These are phyloP conservation scores for Quillaja saponaria DNA, from an alignment of 306 rosid species.

Conservation along the genomic window DNA sequence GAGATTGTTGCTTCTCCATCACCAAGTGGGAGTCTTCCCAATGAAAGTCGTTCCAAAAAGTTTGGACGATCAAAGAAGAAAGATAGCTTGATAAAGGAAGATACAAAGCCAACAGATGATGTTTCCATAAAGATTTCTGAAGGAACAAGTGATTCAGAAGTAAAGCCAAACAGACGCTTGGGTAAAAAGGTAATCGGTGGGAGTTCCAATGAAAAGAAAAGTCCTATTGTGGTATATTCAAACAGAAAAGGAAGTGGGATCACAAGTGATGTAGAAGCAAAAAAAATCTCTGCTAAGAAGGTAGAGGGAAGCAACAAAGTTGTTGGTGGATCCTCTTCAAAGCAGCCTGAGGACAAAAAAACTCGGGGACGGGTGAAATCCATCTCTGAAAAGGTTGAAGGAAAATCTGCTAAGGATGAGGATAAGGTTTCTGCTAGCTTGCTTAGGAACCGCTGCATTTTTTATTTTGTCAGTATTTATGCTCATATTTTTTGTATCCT, in stretches of 20 bases:
- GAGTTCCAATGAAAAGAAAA: too few species aligned
- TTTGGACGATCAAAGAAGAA: constrained; percentile 47
- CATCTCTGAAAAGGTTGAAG: constrained; percentile 35
- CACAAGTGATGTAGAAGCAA: constrained; percentile 52
- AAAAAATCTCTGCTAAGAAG: constrained; percentile 61
- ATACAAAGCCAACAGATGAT: constrained; percentile 36
- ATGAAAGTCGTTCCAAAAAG: constrained; percentile 47
- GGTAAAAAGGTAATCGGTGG: constrained; percentile 40
- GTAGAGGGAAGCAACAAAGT: constrained; percentile 45
- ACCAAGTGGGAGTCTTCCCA: constrained; percentile 46
- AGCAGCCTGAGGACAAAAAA: constrained; percentile 54
- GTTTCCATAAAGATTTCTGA: constrained; percentile 50
- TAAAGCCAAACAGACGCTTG: constrained; percentile 41
- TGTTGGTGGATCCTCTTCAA: constrained; percentile 49
- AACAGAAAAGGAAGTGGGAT: constrained; percentile 48
- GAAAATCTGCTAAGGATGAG: constrained; percentile 55
- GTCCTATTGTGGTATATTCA: constrained; percentile 40
- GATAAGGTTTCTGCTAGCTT: constrained; percentile 45
- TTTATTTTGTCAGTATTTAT: background rate
- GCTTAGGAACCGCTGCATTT: background rate
- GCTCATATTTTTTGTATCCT: background rate
- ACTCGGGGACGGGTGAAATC: constrained; percentile 46
- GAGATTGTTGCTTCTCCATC: constrained; percentile 53
- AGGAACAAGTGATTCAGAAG: constrained; percentile 61
- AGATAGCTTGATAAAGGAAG: constrained; percentile 44